Evolutionary conservation across 2,329 filamentous ascomycete genomes (phyloP), one percentile per base, ranked within the genome.

Genomic region (Arthrobotrys conoides): DNA sequence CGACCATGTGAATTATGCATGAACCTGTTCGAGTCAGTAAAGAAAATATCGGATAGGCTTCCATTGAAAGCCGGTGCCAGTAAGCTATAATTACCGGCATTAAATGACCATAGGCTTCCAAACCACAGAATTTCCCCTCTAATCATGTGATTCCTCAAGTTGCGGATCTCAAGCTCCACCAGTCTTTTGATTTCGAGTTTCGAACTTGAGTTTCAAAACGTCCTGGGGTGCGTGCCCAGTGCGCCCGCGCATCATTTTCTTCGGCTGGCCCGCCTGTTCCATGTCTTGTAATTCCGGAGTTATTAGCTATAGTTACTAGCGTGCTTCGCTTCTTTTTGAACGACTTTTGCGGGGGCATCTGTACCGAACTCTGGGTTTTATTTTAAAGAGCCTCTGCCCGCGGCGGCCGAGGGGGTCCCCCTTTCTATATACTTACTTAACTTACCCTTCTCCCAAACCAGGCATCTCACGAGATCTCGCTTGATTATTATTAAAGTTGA

Each of bases 271-370:
- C 5, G 22, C 41, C 18, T 41, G 61, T 46, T 46, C 44, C n/a
- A 46, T 20, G 20, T 14, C 41, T 5, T 48, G 24, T 46, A 18
- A 9, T 6, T 46, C 18, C n/a, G n/a, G 41, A n/a, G n/a, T n/a
- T n/a, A n/a, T n/a, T n/a, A 30, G 6, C 27, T 3, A 6, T 6
- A 18, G 44, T 4, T n/a, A n/a, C 36, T 68, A 55, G 65, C 65
- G 65, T 68, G 66, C 10, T 59, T 70, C 66, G 66, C 66, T 70
- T 61, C 38, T 61, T 30, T 30, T 30, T 30, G 46, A 36, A 65
- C n/a, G 61, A 41, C 46, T n/a, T 48, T 51, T 51, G 64, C 64
- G 48, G 46, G 61, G 61, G 61, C 44, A 48, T 64, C 46, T 18
- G 20, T 67, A 67, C 64, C 64, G 30, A 27, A 67, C 48, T 30